Evolutionary conservation across 345 rosid species (phyloP), one percentile per base, ranked within the genome.

Genomic region (Brassica incana): DNA sequence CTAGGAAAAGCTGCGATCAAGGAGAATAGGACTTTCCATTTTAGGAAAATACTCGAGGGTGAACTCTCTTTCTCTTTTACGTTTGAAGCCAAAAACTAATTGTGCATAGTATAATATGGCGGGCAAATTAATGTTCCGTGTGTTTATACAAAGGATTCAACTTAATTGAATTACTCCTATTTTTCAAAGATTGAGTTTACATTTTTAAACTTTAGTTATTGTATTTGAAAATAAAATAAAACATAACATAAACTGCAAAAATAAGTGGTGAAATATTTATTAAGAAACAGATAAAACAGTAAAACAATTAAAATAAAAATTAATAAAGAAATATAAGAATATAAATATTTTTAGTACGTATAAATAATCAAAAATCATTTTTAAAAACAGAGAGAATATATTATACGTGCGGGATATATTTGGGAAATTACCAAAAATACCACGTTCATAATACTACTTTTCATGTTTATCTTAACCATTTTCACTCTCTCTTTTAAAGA

Each of bases 1-100:
- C 78, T 69, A 74, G 10, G 45, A 79, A 69, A 74, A 74, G 48
- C 74, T 79, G 70, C 75, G 45, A 35, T 61, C 36, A 5, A 67
- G 60, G 70, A 69, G 65, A 74, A 74, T 7, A 74, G 78, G 69
- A 74, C 48, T 36, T 74, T 62, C 79, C 50, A 8, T 50, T 35
- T 80, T 52, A 52, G 78, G 83, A 36, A 69, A 50, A 61, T 52
- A 74, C 63, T 74, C 71, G 35, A 10, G 65, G 69, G 29, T 20
- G 38, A 30, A 14, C 59, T 67, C 52, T 6, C 25, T 67, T 50
- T 36, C 43, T 36, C 11, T 74, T 32, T 16, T 36, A 15, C 9
- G 45, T 68, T 74, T 60, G 10, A 29, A 65, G 48, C 66, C 48
- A 72, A 29, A 63, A 70, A 40, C 52, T 36, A 30, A 71, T 23